phyloP scores from a whole-genome alignment of 768 basidiomycete species.

The Mycena alexandri region DNA sequence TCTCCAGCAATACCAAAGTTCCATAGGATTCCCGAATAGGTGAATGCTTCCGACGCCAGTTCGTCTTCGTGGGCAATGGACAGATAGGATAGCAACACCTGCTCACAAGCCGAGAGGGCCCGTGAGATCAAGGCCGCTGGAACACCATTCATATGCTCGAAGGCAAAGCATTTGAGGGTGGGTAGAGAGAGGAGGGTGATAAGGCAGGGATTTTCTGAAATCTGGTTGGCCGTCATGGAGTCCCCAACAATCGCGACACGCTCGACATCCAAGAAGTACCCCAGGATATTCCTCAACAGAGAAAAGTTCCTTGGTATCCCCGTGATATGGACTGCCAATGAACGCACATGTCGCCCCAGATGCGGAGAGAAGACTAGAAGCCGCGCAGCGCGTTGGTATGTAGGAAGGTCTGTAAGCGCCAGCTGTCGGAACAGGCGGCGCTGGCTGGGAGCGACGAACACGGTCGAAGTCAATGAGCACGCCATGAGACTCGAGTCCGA shows the following conservation, averaged over 20 bases:
- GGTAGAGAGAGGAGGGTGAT: neutral
- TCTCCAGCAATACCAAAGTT: neutral
- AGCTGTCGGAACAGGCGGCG: conserved; percentile 1
- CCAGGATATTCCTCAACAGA: no score
- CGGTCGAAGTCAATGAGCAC: conserved; percentile 3
- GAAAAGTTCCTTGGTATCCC: no score
- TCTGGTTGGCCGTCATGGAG: neutral
- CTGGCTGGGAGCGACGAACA: conserved; percentile 9
- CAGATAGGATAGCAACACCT: neutral
- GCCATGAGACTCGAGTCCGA: neutral
- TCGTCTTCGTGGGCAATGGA: no score
- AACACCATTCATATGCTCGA: neutral
- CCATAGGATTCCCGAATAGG: neutral
- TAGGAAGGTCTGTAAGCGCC: neutral
- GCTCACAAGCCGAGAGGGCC: neutral
- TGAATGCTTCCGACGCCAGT: neutral
- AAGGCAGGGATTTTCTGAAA: neutral
- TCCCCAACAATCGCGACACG: no score
- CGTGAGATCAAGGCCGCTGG: neutral
- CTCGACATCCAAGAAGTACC: no score
- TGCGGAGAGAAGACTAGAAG: no score
- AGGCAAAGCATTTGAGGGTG: neutral
- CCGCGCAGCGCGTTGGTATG: no score
- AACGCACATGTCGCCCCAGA: no score
- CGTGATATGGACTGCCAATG: no score